These are phyloP conservation scores for Jatropha curcas DNA, from an alignment of 345 rosid genomes.

Conservation along the genomic window DNA sequence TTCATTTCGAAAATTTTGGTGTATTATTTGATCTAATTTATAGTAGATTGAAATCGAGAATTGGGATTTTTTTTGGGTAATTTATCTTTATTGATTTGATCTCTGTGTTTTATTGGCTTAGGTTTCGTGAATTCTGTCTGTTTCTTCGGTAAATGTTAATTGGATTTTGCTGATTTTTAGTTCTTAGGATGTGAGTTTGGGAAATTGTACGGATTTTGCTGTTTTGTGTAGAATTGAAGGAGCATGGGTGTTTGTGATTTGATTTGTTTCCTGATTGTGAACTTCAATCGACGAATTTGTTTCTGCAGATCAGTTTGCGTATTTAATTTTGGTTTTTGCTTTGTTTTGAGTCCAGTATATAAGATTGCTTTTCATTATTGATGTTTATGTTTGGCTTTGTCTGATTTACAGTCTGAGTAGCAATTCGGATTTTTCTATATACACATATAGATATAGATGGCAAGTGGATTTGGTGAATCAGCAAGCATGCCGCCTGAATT, in stretches of 20 bases:
- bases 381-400: not conserved
- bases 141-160: not conserved
- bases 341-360: too few species aligned
- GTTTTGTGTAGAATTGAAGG: not conserved
- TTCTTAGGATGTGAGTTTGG: not conserved
- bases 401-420: not conserved
- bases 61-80: not conserved
- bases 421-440: not conserved
- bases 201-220: not conserved
- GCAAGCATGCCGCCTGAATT: constrained; percentile 36
- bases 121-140: not conserved
- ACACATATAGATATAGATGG: constrained; percentile 47
- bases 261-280: not conserved
- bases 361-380: not conserved
- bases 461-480: constrained; percentile 53
- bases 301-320: not conserved
- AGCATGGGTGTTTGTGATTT: not conserved
- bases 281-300: not conserved
- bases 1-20: too few species aligned
- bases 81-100: not conserved
- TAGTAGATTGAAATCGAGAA: too few species aligned
- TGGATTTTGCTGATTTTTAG: too few species aligned
- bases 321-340: not conserved
- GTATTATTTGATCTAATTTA: not conserved
- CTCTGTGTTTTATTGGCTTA: not conserved